These are phyloP conservation scores for Penicillium sp. DNA, from an alignment of 2,329 filamentous ascomycete species.

Conservation along the genomic window DNA sequence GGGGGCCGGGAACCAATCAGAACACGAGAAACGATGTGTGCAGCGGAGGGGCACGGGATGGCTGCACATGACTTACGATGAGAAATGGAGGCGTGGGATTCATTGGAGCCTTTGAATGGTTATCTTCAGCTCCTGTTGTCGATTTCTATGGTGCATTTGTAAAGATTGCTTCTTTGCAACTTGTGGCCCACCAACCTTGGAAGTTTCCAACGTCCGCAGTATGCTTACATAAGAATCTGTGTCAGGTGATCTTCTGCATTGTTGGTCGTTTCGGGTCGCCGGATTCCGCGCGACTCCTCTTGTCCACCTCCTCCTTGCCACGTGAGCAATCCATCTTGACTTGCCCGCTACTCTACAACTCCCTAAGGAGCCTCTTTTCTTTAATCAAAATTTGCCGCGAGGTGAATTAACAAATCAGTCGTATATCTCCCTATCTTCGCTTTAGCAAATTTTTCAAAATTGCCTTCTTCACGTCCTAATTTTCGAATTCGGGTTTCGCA, in stretches of 20 bases:
- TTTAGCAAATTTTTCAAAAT: constrained; percentile 12
- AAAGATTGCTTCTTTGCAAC: not conserved
- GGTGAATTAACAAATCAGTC: constrained; percentile 22
- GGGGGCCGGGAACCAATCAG: constrained; percentile 31
- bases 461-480: constrained; percentile 24
- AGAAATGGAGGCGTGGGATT: constrained; percentile 14
- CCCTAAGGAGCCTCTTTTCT: constrained; percentile 31
- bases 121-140: constrained; percentile 7
- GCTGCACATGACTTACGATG: constrained; percentile 36
- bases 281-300: constrained; percentile 23
- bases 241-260: constrained; percentile 38
- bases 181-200: too few relatives aligned
- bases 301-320: constrained; percentile 33
- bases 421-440: constrained; percentile 6
- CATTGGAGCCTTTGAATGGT: constrained; percentile 13
- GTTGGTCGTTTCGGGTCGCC: constrained; percentile 23
- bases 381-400: constrained; percentile 30
- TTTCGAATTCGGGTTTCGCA: constrained; percentile 30
- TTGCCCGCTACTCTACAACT: constrained; percentile 31
- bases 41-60: constrained; percentile 40
- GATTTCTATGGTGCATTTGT: not conserved
- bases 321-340: constrained; percentile 43
- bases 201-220: not conserved
- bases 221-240: constrained; percentile 5
- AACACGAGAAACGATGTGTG: constrained; percentile 9